Evolutionary conservation across 495 filamentous ascomycete genomes (phyloP), one percentile per base, ranked within the genome.

Genomic region (Filosporella fistucella): DNA sequence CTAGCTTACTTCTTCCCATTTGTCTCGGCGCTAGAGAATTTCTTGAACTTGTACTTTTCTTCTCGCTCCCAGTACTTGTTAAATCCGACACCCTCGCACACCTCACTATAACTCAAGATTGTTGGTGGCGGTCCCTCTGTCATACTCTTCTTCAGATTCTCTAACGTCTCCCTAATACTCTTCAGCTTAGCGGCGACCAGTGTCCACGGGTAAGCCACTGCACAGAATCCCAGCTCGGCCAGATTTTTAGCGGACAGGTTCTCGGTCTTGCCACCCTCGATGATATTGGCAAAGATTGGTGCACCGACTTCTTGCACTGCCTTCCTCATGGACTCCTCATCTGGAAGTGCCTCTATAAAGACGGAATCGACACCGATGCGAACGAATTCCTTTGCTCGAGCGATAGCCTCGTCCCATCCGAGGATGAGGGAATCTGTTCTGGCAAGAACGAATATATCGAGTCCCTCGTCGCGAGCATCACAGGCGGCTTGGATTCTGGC

Each of bases 381-480:
- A 24, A 60, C 65, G 45, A 70, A 69, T 33, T n/a, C n/a, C n/a
- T n/a, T n/a, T n/a, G n/a, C n/a, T n/a, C 83, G 79, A 22, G 70
- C 62, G 1, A 79, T 75, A 10, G 71, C 62, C 3, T 52, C 49
- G 41, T 78, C 71, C 41, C 70, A 77, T 52, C 83, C 78, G 2
- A 79, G 64, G 61, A 85, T 80, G 47, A 73, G 71, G 7, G 77
- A 81, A 36, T 80, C 71, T 1, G 78, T 77, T 24, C 81, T 80
- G 0, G 76, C 80, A 70, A 84, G 84, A 51, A 84, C 63, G 17
- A 78, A 78, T 49, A 69, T 80, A 8, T 59, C 57, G n/a, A n/a
- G n/a, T n/a, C n/a, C n/a, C n/a, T n/a, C n/a, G 24, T 16, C 21
- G 1, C 42, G 29, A 8, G 36, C 16, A 32, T 30, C 10, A 9